Base-by-base conservation (phyloP, 2,329 filamentous ascomycete species). In the Septoria linicola region DNA sequence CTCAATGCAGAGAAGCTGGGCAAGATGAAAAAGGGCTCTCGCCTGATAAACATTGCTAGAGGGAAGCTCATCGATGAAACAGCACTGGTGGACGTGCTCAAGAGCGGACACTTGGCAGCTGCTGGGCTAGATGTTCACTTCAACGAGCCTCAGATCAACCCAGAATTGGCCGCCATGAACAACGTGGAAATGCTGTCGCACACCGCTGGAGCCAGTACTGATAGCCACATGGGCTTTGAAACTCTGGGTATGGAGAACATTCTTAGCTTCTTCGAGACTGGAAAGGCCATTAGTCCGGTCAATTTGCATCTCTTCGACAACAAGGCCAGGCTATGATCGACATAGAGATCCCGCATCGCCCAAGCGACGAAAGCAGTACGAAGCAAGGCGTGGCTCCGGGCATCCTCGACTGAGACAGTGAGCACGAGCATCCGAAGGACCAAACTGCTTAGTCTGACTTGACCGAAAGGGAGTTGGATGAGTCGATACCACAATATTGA, bases 21-120 rank as follows among this genome's bases (percentile, higher is more conserved):
- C 0, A 69, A 70, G 45, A 79, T 85, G 62, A 80, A 79, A 59
- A 69, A 59, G 1, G 82, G 82, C 0, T 71, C 76, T 2, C 70
- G 83, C 0, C 75, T 88, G 36, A 80, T 88, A 27, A 88, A 87
- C 61, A 77, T 87, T 23, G 83, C 84, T 5, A 72, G 84, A 8
- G 84, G 84, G 0, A 77, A 76, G 23, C 72, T 88, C 3, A 78
- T 88, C 3, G 82, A 87, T 55, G 83, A 87, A 59, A 77, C 80
- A 3, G 83, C 82, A 10, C 68, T 88, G 5, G 77, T 78, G 0
- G 73, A 76, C 17, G 83, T 83, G 3, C 67, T 88, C 11, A 77
- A 83, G 47, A 62, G 66, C 2, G 80, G 78, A 0, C 62, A 66
- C 0, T 54, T 88, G 0, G 67, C 70, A 1, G 71, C 77, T 1